A percentile compares a stretch with the other conserved stretches of the same genome.
Conservation (phyloP, 139 green algal genomes). For the Chlamydomonas urium region DNA sequence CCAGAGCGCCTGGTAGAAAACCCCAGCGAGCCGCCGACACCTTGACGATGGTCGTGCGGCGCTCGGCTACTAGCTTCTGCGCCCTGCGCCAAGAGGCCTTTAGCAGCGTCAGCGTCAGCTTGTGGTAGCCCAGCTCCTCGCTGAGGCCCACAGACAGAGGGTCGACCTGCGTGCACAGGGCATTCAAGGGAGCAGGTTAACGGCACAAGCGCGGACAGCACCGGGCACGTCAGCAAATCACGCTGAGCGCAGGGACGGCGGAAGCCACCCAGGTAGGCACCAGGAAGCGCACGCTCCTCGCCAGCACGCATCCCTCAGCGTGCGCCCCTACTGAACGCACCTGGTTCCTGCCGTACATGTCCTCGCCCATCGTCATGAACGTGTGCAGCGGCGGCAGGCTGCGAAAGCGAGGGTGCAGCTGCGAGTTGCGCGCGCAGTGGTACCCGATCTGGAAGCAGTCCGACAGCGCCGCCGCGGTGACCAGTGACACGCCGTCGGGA, state of each 20-base stretch:
- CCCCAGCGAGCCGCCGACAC: constrained; percentile 17
- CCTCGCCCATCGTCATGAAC: constrained; percentile 38
- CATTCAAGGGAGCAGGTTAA: no score
- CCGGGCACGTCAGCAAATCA: no score
- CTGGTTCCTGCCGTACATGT: constrained; percentile 20
- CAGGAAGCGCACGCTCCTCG: no score
- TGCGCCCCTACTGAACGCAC: no score
- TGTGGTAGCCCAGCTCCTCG: constrained; percentile 54
- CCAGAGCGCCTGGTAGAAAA: no score
- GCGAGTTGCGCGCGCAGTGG: constrained; percentile 49
- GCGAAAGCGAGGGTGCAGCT: constrained; percentile 36
- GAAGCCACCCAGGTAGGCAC: no score
- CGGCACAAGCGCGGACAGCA: no score
- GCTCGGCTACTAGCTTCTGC: constrained; percentile 32
- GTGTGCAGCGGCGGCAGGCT: constrained; percentile 43
- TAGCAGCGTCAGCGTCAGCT: constrained; percentile 50
- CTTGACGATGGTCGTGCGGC: constrained; percentile 33
- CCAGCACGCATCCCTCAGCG: no score
- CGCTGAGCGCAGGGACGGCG: no score
- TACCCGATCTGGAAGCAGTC: constrained; percentile 55
- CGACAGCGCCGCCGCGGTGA: constrained; percentile 32
- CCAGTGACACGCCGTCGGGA: constrained; percentile 38
- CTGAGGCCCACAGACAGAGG: constrained; percentile 23
- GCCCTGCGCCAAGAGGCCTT: constrained; percentile 48
- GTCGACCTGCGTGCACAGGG: not conserved